Evolutionary conservation across 768 basidiomycete species (phyloP).

Genomic region (Sutorius australiensis): DNA sequence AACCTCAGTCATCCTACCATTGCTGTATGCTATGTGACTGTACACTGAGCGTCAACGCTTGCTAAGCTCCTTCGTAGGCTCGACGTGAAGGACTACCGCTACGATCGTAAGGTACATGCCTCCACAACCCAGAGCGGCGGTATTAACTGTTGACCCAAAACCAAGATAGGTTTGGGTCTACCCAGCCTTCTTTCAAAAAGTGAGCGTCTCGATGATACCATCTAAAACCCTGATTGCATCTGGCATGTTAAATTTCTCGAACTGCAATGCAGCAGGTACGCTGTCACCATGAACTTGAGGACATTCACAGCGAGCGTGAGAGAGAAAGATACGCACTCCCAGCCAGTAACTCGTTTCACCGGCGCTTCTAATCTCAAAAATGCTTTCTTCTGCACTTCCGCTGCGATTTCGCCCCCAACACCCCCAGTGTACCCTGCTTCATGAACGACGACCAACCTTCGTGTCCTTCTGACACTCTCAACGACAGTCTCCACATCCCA

Average conservation of each 20-base stretch:
- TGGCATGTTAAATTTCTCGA: constrained; percentile 90
- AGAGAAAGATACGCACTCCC: constrained; percentile 71
- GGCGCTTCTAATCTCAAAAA: constrained; percentile 89
- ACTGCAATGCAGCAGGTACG: constrained; percentile 79
- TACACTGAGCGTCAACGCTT: neutral
- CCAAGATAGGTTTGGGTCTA: neutral
- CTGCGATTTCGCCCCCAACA: constrained; percentile 89
- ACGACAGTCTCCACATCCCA: constrained; percentile 81
- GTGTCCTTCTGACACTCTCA: constrained; percentile 82
- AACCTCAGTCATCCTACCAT: neutral
- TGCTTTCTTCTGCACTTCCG: constrained; percentile 83
- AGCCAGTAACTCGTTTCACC: constrained; percentile 80
- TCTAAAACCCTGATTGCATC: constrained; percentile 83
- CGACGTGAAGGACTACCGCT: neutral
- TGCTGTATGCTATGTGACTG: neutral
- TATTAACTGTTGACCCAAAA: neutral
- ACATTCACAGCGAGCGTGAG: neutral
- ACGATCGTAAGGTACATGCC: constrained; percentile 1
- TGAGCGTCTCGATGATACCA: constrained; percentile 76
- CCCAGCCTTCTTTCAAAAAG: constrained; percentile 43
- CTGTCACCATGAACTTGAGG: constrained; percentile 35
- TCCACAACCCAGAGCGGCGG: neutral
- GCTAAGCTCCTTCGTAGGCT: neutral
- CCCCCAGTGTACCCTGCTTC: constrained; percentile 88
- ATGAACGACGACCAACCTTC: constrained; percentile 84